Evolutionary conservation across 352 stramenopile genomes (phyloP).

Genomic region (Pythium plurisporium): DNA sequence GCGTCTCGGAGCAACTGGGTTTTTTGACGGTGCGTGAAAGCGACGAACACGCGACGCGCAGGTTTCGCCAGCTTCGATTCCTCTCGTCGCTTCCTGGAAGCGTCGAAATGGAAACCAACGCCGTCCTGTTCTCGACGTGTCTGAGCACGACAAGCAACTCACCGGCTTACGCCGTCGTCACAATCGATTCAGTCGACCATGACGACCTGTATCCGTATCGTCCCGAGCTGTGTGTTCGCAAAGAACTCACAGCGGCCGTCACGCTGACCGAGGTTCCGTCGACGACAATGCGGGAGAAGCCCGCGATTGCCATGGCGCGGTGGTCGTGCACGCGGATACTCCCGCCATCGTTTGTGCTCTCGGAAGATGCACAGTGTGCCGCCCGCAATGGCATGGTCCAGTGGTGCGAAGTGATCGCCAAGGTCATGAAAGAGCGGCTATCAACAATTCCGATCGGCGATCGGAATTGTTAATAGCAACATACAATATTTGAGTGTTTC

Average conservation of each 20-base stretch:
- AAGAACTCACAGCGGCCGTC: background rate
- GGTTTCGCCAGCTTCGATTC: constrained; percentile 5
- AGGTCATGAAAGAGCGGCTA: background rate
- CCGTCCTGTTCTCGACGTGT: constrained; percentile 1
- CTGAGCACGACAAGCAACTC: background rate
- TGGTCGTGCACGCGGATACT: background rate
- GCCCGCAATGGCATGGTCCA: background rate
- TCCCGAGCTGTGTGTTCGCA: background rate
- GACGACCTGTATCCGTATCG: constrained; percentile 19
- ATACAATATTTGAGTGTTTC: no score
- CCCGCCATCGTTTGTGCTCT: background rate
- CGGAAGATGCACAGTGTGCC: background rate
- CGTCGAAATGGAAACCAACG: constrained; percentile 18
- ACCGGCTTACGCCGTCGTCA: background rate
- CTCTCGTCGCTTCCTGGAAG: background rate
- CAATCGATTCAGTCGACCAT: constrained; percentile 8
- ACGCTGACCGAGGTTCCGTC: background rate
- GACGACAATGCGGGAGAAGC: background rate
- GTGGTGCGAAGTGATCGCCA: constrained; percentile 2
- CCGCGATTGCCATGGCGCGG: background rate
- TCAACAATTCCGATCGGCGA: background rate
- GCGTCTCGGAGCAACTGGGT: constrained; percentile 14
- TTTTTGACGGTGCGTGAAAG: constrained; percentile 17
- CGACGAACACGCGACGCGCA: constrained; percentile 8
- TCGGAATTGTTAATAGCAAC: no score